phyloP scores from a whole-genome alignment of 495 filamentous ascomycete genomes.

The Chlorociboria aeruginascens region DNA sequence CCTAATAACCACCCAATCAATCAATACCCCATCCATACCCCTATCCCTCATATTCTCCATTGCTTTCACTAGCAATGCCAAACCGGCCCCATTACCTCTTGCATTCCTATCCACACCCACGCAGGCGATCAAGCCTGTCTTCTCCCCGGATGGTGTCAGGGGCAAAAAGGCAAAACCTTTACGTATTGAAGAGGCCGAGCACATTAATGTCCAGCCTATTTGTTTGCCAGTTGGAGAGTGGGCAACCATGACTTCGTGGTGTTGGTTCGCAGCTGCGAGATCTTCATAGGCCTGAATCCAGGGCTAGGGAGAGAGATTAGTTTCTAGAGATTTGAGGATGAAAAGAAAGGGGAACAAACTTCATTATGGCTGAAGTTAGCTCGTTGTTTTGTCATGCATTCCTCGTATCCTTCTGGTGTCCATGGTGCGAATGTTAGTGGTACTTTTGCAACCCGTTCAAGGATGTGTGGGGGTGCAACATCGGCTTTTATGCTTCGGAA shows the following conservation, averaged over 20 bases:
- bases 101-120: conserved; percentile 34
- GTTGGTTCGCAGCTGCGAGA: conserved; percentile 29
- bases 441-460: conserved; percentile 22
- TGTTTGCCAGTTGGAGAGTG: conserved; percentile 30
- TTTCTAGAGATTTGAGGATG: neutral
- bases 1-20: conserved; percentile 38
- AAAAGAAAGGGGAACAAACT: conserved; percentile 20
- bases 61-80: conserved; percentile 35
- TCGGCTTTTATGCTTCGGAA: conserved; percentile 30
- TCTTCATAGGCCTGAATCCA: conserved; percentile 35
- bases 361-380: conserved; percentile 30
- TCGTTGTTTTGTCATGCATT: conserved; percentile 32
- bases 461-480: conserved; percentile 26
- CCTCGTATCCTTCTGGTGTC: conserved; percentile 26
- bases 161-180: conserved; percentile 34
- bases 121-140: conserved; percentile 37
- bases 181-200: conserved; percentile 25
- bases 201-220: conserved; percentile 40
- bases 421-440: conserved; percentile 31
- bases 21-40: conserved; percentile 35
- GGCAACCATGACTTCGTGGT: conserved; percentile 33
- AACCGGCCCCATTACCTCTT: conserved; percentile 31
- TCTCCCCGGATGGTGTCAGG: conserved; percentile 25
- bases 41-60: conserved; percentile 36
- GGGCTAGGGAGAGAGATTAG: conserved; percentile 19